Conservation (phyloP, 495 filamentous ascomycete species). For the Aspergillus panamensis region DNA sequence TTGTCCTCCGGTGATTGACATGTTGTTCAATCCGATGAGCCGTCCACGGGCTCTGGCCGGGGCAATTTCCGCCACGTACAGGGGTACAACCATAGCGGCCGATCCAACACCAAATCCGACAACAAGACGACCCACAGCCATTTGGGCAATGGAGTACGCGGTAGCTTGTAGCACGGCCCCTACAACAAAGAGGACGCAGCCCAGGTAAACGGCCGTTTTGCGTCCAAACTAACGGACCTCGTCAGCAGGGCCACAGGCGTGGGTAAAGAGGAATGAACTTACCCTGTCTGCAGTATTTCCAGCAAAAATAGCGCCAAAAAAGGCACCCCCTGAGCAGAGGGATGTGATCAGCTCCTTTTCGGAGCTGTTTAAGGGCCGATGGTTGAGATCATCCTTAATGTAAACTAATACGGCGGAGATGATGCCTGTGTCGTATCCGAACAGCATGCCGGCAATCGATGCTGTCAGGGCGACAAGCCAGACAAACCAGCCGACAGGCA, state of each 20-base stretch:
- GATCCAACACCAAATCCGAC: conserved; percentile 55
- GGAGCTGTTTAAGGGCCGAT: conserved; percentile 23
- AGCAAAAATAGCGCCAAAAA: conserved; percentile 52
- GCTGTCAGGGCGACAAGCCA: neutral
- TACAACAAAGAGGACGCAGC: conserved; percentile 46
- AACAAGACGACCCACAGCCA: conserved; percentile 49
- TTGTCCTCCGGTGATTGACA: conserved; percentile 54
- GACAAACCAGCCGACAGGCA: neutral
- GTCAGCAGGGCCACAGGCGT: neutral
- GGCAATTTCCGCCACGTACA: conserved; percentile 48
- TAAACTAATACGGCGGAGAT: conserved; percentile 47
- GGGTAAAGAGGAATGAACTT: neutral
- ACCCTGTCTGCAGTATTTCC: conserved; percentile 46
- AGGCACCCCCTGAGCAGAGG: conserved; percentile 46
- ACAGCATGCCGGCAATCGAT: conserved; percentile 6
- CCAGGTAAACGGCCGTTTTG: conserved; percentile 48
- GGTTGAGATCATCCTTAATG: conserved; percentile 29
- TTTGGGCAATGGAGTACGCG: conserved; percentile 48
- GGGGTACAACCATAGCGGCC: conserved; percentile 48
- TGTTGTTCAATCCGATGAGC: conserved; percentile 55
- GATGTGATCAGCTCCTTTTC: conserved; percentile 50
- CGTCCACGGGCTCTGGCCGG: conserved; percentile 52
- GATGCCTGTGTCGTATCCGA: conserved; percentile 46
- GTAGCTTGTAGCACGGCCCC: conserved; percentile 45
- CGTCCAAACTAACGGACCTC: conserved; percentile 34